A percentile compares a stretch with the other conserved stretches of the same genome.
Conservation (phyloP, 805 yeast genomes). For the Candida endomychidarum region DNA sequence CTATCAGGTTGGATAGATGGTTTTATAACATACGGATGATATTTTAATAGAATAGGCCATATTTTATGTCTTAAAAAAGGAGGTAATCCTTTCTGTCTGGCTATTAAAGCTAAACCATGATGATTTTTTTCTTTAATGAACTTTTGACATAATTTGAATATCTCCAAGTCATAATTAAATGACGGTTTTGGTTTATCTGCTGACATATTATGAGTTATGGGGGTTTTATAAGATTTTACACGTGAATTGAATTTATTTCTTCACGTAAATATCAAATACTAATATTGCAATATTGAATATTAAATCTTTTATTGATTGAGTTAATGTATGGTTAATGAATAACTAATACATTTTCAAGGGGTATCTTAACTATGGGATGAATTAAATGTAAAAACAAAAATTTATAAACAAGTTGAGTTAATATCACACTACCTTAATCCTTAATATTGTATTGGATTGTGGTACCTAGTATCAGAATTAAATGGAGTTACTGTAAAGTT, state of each 20-base stretch:
- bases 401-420: not conserved
- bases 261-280: no score
- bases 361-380: not conserved
- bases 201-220: constrained; percentile 10
- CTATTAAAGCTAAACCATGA: constrained; percentile 73
- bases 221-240: no score
- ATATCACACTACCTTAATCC: constrained; percentile 6
- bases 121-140: constrained; percentile 62
- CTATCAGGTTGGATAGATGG: constrained; percentile 71
- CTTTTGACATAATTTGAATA: constrained; percentile 54
- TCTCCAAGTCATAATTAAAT: constrained; percentile 42
- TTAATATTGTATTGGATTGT: no score
- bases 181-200: constrained; percentile 18
- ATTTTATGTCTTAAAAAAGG: constrained; percentile 72
- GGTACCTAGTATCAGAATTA: no score
- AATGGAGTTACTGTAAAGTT: not conserved
- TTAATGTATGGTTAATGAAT: no score
- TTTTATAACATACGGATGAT: constrained; percentile 79
- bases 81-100: constrained; percentile 84
- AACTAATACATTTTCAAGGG: constrained; percentile 1
- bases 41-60: constrained; percentile 81
- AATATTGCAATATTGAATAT: no score
- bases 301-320: no score
- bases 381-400: not conserved
- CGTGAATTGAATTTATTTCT: not conserved